Evolutionary conservation across 768 basidiomycete genomes (phyloP), one percentile per base, ranked within the genome.

Genomic region (Mycena leptocephala): DNA sequence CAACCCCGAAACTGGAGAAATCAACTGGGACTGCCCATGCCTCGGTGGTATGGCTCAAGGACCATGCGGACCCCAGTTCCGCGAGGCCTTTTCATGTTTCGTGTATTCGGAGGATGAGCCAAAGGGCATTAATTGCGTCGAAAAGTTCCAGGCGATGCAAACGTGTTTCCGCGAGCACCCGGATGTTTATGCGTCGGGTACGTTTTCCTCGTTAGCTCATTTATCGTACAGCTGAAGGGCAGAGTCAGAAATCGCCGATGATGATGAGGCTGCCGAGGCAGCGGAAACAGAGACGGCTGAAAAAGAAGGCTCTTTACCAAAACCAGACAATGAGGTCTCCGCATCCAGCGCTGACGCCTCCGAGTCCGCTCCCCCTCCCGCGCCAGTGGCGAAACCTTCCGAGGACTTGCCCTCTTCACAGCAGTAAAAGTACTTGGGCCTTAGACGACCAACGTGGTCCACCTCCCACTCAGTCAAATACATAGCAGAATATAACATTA

Each of bases 21-120:
- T 99, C 81, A 99, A 99, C 87, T 99, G 98, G 98, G 98, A 99
- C 83, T 99, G 98, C 84, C 97, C 98, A 1, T 99, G 98, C 84
- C 92, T 99, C 10, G 98, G 98, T 37, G 98, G 98, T 63, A 99
- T 99, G 98, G 98, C 98, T 13, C 90, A 99, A 82, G 98, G 98
- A 8, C 97, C 97, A 13, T 99, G 98, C 81, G 98, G 98, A 11
- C 89, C 90, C 75, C 90, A 99, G 79, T 99, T 99, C 88, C 93
- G 94, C 76, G 95, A 94, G 76, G 98, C 98, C 1, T 99, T 99
- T 86, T 96, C 96, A 41, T 99, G 98, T 86, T 99, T 99, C 80
- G 93, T 99, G 9, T 93, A 91, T 85, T 97, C 96, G 16, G 97
- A 98, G 82, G 91, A 93, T 67, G 98, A 99, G 78, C 98, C 98